Conservation (phyloP, 177 flowering plant species). For the Vitis hybrid region DNA sequence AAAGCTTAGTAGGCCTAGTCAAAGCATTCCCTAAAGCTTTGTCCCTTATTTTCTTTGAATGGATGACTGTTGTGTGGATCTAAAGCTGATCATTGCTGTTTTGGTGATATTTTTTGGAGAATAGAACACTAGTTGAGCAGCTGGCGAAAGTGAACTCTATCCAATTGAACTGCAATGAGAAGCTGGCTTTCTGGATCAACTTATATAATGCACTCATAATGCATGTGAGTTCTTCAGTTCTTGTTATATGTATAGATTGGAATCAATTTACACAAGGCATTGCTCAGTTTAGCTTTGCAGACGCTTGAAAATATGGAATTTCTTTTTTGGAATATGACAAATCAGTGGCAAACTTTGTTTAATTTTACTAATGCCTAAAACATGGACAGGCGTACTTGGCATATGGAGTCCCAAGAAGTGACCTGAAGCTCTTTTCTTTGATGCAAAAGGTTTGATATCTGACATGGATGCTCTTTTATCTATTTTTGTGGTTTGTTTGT, state of each 20-base stretch:
- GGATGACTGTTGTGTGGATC: slow-evolving; percentile 1
- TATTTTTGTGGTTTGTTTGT: not conserved
- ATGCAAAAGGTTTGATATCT: slow-evolving; percentile 68
- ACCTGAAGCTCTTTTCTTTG: slow-evolving; percentile 74
- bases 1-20: no score
- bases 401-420: slow-evolving; percentile 80
- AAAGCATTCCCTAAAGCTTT: not conserved
- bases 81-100: not conserved
- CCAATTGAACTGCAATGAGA: slow-evolving; percentile 58
- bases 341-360: not conserved
- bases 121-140: slow-evolving; percentile 75
- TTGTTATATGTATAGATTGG: not conserved
- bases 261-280: not conserved
- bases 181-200: slow-evolving; percentile 91
- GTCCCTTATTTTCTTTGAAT: not conserved
- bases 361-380: slow-evolving; percentile 1
- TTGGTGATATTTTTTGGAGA: slow-evolving; percentile 8
- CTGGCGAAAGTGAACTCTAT: slow-evolving; percentile 70
- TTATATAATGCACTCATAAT: slow-evolving; percentile 77
- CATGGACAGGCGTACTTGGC: slow-evolving; percentile 73
- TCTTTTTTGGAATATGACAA: not conserved
- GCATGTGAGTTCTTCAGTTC: slow-evolving; percentile 58
- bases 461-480: not conserved
- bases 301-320: not conserved
- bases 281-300: not conserved